A percentile compares a stretch with the other conserved stretches of the same genome.
Evolutionary conservation across 176 grass and related monocot genomes (phyloP).

Genomic region (Avena atlantica): DNA sequence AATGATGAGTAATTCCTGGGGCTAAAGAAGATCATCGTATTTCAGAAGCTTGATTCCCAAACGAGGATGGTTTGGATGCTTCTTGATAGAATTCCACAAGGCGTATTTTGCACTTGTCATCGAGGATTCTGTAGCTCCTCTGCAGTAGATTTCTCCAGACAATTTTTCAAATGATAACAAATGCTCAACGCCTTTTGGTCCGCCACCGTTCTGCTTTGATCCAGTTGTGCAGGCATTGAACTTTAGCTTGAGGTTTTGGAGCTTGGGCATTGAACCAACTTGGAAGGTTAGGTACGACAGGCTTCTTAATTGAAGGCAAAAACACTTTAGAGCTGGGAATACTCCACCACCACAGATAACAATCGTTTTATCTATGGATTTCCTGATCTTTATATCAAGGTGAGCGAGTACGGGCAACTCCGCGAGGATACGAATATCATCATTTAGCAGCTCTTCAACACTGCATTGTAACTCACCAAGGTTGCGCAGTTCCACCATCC

Average conservation of each 20-base stretch:
- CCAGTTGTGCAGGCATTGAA: not conserved
- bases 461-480: not conserved
- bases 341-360: not conserved
- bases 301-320: not conserved
- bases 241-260: not conserved
- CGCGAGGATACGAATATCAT: not conserved
- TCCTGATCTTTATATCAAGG: not conserved
- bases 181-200: not conserved
- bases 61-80: no score
- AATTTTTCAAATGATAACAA: not conserved
- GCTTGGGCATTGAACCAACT: not conserved
- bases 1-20: no score
- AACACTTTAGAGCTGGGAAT: not conserved
- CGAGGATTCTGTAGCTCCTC: no score
- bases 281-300: not conserved
- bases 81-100: no score
- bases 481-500: not conserved
- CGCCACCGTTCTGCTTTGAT: accelerated
- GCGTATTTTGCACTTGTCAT: no score
- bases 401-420: not conserved
- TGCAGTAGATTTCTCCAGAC: not conserved
- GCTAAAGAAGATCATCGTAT: no score
- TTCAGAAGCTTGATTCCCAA: no score
- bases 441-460: not conserved
- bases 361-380: not conserved